Evolutionary conservation across 169 alveolate species (phyloP).

Genomic region (Plasmodium knowlesi): DNA sequence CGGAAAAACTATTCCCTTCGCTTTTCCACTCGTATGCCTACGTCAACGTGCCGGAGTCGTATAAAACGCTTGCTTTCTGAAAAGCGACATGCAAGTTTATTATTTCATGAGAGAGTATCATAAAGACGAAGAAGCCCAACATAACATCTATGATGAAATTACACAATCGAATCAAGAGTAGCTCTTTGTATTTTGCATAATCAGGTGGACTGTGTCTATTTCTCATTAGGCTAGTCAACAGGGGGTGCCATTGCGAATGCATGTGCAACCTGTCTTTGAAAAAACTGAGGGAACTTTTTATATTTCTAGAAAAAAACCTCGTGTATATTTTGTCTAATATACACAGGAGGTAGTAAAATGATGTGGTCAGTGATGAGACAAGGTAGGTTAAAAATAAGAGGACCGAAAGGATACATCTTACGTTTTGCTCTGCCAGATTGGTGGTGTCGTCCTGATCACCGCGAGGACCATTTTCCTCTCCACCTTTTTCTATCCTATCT

Average conservation of each 20-base stretch:
- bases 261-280: constrained; percentile 17
- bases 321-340: not conserved
- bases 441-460: not conserved
- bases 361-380: constrained; percentile 23
- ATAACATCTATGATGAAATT: constrained; percentile 7
- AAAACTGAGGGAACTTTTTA: not conserved
- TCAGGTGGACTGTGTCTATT: not conserved
- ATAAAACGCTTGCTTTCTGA: not conserved
- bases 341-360: constrained; percentile 1
- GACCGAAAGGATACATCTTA: not conserved
- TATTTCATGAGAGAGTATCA: not conserved
- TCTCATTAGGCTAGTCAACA: constrained; percentile 13
- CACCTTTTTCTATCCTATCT: constrained; percentile 15
- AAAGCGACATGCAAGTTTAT: not conserved
- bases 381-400: constrained; percentile 21
- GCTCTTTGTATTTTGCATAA: constrained; percentile 35
- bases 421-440: not conserved
- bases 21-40: not conserved
- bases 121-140: constrained; percentile 9
- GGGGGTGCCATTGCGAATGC: constrained; percentile 47
- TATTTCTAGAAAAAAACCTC: not conserved
- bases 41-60: constrained; percentile 54
- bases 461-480: not conserved
- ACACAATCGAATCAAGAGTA: constrained; percentile 26
- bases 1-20: not conserved